A percentile compares a stretch with the other conserved stretches of the same genome.
Conservation (phyloP, 1,139 yeast genomes). For the Zhuliangozyma parablackwelliae region DNA sequence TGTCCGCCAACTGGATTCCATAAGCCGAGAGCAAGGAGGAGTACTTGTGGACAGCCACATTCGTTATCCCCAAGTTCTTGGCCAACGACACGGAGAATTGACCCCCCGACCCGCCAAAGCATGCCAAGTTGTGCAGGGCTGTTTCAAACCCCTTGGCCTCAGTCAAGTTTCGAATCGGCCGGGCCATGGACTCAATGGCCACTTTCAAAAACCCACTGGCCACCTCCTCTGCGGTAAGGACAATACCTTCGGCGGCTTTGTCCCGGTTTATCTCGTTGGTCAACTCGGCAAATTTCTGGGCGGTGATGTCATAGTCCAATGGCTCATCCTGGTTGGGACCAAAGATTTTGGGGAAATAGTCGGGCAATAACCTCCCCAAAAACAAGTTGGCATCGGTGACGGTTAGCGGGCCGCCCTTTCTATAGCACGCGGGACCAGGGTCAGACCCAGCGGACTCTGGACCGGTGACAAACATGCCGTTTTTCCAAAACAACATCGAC, state of each 20-base stretch:
- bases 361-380: conserved; percentile 38
- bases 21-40: conserved; percentile 43
- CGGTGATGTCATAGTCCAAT: conserved; percentile 30
- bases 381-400: conserved; percentile 45
- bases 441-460: conserved; percentile 47
- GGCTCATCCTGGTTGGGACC: conserved; percentile 41
- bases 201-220: conserved; percentile 43
- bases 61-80: conserved; percentile 33
- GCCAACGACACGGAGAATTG: conserved; percentile 40
- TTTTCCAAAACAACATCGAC: conserved; percentile 41
- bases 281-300: conserved; percentile 26
- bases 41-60: conserved; percentile 41
- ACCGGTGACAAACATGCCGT: conserved; percentile 45
- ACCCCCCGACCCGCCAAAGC: conserved; percentile 48
- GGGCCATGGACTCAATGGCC: conserved; percentile 44
- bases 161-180: conserved; percentile 42
- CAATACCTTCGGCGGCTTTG: conserved; percentile 14
- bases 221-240: conserved; percentile 35
- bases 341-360: conserved; percentile 39
- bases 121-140: conserved; percentile 39
- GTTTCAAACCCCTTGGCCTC: conserved; percentile 42
- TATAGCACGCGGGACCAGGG: conserved; percentile 46
- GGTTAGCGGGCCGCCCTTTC: conserved; percentile 45
- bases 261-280: conserved; percentile 31
- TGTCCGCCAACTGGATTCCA: conserved; percentile 43